A percentile compares a stretch with the other conserved stretches of the same genome.
These are phyloP conservation scores for Lodderomyces parapsilosis DNA, from an alignment of 1,139 yeast genomes.

Conservation along the genomic window DNA sequence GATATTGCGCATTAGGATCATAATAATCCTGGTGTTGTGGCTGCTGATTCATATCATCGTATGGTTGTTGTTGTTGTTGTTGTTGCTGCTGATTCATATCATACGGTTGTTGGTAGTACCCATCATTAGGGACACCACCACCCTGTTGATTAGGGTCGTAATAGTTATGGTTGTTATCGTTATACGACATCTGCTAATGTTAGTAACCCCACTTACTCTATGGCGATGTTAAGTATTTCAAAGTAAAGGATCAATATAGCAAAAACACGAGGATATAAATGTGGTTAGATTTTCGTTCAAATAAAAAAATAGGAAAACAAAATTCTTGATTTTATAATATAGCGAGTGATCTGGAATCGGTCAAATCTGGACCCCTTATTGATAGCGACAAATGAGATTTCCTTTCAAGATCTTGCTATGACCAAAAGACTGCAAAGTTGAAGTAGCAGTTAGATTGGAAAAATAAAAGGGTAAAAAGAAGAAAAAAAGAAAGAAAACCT, in stretches of 20 bases:
- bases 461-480: no score
- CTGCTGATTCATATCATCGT: conserved; percentile 44
- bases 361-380: not conserved
- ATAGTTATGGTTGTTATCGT: conserved; percentile 52
- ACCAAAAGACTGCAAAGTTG: no score
- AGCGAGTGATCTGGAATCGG: not conserved
- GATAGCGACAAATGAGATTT: no score
- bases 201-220: conserved; percentile 17
- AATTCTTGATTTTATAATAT: not conserved
- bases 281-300: conserved; percentile 2
- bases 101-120: conserved; percentile 49
- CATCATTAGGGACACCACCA: conserved; percentile 36
- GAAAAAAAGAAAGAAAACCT: no score
- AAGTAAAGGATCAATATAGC: not conserved
- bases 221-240: not conserved
- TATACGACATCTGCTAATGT: conserved; percentile 44
- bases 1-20: conserved; percentile 49
- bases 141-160: conserved; percentile 47
- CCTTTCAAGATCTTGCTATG: no score
- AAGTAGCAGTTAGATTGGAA: no score
- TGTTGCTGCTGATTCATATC: conserved; percentile 29
- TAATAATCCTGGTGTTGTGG: conserved; percentile 32
- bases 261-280: not conserved
- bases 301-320: not conserved
- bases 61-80: conserved; percentile 33